Conservation (phyloP, 83 land plant species). For the Picea abies region DNA sequence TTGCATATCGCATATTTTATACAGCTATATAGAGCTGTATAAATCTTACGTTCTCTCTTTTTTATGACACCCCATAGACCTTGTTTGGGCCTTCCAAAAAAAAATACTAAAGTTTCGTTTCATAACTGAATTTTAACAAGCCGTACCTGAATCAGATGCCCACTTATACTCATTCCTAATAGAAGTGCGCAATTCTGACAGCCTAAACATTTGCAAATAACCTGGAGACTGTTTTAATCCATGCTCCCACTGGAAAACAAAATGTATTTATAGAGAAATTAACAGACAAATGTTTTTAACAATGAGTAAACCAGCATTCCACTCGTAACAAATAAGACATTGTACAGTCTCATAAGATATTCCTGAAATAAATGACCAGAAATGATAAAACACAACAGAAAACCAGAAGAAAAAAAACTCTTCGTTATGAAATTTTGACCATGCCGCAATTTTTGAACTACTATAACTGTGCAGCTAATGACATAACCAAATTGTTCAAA, state of each 20-base stretch:
- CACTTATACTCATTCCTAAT: not conserved
- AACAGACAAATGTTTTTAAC: too few species aligned
- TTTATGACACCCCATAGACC: too few species aligned
- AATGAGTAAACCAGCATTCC: not conserved
- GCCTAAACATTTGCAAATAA: slow-evolving; percentile 7
- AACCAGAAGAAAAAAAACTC: not conserved
- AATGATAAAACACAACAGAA: not conserved
- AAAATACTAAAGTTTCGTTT: too few species aligned
- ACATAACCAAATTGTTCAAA: too few species aligned
- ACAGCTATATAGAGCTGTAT: too few species aligned
- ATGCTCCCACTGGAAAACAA: slow-evolving; percentile 17
- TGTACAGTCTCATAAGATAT: too few species aligned
- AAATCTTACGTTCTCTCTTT: too few species aligned
- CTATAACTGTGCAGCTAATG: too few species aligned
- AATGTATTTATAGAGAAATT: not conserved
- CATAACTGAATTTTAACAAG: not conserved
- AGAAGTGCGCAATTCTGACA: slow-evolving; percentile 9
- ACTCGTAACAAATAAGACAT: not conserved
- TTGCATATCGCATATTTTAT: too few species aligned
- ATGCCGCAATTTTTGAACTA: not conserved
- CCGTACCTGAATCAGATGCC: not conserved
- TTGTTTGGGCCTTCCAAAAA: too few species aligned
- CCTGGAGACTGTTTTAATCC: not conserved
- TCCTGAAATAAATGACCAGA: too few species aligned
- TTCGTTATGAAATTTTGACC: not conserved